Conservation (phyloP, 2,329 filamentous ascomycete species). For the Colletotrichum liriopes region DNA sequence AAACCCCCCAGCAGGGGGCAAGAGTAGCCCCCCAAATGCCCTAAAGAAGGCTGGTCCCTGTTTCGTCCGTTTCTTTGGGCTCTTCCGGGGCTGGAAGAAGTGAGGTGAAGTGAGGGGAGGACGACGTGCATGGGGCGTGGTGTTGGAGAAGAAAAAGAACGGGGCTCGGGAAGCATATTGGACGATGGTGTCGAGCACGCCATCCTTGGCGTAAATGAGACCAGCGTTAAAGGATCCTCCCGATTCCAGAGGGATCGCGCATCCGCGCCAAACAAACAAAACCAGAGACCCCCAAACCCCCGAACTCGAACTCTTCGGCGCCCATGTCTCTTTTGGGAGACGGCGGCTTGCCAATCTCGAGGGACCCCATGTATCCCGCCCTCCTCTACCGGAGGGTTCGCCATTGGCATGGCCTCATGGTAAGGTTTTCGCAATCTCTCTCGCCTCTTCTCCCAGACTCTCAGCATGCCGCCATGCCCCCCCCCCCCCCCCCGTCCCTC, state of each 20-base stretch:
- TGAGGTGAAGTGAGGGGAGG: neutral
- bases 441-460: neutral
- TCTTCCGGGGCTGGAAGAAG: constrained; percentile 3
- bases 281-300: neutral
- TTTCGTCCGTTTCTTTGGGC: constrained; percentile 2
- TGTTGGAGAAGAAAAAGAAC: constrained; percentile 26
- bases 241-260: constrained; percentile 13
- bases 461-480: neutral
- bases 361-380: neutral
- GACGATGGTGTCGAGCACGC: constrained; percentile 42
- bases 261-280: constrained; percentile 36
- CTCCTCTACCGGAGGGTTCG: constrained; percentile 1
- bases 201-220: constrained; percentile 42
- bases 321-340: constrained; percentile 6
- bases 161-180: constrained; percentile 37
- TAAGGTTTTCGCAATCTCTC: neutral
- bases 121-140: constrained; percentile 2
- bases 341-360: constrained; percentile 7
- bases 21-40: neutral
- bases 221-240: constrained; percentile 30
- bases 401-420: constrained; percentile 15
- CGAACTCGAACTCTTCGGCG: neutral
- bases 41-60: constrained; percentile 7
- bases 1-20: neutral
- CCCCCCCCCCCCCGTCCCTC: neutral